Evolutionary conservation across 345 rosid species (phyloP).

Genomic region (Hevea brasiliensis): DNA sequence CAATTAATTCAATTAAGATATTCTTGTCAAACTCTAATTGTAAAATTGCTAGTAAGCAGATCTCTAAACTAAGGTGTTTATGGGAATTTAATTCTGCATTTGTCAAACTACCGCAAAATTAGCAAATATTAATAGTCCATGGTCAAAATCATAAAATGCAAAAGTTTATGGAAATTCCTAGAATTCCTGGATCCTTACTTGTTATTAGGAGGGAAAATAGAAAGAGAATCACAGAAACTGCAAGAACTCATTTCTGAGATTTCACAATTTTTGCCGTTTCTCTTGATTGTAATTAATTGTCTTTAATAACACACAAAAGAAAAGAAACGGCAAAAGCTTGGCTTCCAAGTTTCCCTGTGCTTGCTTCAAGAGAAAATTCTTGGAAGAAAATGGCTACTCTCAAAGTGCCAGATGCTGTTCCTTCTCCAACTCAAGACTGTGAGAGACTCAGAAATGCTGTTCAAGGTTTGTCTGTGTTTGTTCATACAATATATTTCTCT

Average conservation of each 20-base stretch:
- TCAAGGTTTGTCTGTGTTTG: conserved; percentile 71
- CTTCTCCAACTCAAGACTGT: conserved; percentile 67
- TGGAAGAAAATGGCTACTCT: conserved; percentile 47
- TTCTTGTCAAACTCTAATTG: no score
- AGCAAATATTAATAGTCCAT: neutral
- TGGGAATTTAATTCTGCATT: neutral
- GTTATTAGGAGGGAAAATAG: conserved; percentile 33
- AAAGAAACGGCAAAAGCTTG: neutral
- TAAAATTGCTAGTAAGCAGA: no score
- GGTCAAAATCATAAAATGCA: conserved; percentile 1
- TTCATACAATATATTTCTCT: conserved; percentile 3
- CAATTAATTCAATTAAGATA: no score
- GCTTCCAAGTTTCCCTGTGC: neutral
- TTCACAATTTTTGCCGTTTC: neutral
- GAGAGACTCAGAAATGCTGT: conserved; percentile 62
- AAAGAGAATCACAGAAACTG: conserved; percentile 18
- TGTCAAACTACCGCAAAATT: neutral
- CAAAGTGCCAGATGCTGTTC: conserved; percentile 57
- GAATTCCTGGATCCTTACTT: conserved; percentile 19
- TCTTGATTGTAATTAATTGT: neutral
- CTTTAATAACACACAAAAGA: neutral
- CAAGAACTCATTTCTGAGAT: conserved; percentile 4
- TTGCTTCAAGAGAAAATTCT: conserved; percentile 14
- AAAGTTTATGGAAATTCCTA: neutral
- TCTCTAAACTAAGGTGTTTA: neutral